Evolutionary conservation across 2,329 filamentous ascomycete species (phyloP), one percentile per base, ranked within the genome.

Genomic region (Thelonectria olida): DNA sequence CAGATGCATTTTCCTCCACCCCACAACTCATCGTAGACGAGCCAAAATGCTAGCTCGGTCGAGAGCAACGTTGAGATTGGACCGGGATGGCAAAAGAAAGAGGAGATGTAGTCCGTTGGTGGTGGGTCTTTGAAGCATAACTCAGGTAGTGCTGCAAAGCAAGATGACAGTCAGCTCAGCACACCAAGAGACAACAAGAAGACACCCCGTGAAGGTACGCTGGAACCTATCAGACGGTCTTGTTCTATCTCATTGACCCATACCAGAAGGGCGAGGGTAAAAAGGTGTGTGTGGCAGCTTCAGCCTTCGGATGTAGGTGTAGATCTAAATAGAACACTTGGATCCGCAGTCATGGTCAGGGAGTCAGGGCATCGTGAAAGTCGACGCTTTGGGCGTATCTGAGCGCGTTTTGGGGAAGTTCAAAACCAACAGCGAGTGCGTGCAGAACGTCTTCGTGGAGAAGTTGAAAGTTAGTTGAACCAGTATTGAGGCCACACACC

Each of bases 141-240:
- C 49, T 61, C 58, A 54, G 58, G 58, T 50, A 41, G 31, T 53
- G 58, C 58, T 61, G 58, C 58, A 61, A 41, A 47, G 42, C 47
- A 49, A n/a, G 58, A 52, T 57, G 42, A 54, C 52, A 12, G 54
- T 61, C 48, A 58, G 45, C 45, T 50, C 45, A 50, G 53, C 39
- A 47, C 58, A 52, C 45, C 53, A 56, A 52, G 22, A 47, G 19
- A 4, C 8, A 36, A 39, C 13, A 53, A 38, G 27, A 31, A 39
- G 38, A 39, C 31, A 36, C 31, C 45, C n/a, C 45, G 51, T 45
- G 39, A 60, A 51, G 27, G 45, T 15, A 51, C 22, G 12, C n/a
- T 28, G 45, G 45, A 36, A 15, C 58, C 51, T 60, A 60, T 60
- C 58, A 51, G 45, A 39, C 52, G 23, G n/a, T 22, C 12, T 31